A percentile compares a stretch with the other conserved stretches of the same genome.
phyloP scores from a whole-genome alignment of 2,329 filamentous ascomycete species.

The Byssoonygena ceratinophila region DNA sequence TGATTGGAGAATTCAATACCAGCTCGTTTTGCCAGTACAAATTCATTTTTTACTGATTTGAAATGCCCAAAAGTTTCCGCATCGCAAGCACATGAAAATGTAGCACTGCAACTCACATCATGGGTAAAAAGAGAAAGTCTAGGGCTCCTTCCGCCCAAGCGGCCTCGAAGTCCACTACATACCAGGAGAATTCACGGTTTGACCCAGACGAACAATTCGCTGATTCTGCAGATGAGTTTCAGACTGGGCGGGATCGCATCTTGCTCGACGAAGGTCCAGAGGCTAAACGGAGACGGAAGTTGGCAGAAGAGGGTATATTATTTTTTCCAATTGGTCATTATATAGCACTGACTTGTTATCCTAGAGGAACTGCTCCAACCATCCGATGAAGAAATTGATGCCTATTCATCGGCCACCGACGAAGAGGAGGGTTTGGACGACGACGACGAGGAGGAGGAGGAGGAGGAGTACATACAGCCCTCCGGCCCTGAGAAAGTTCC shows the following conservation, averaged over 20 bases:
- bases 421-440: constrained; percentile 36
- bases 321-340: background rate
- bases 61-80: background rate
- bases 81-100: background rate
- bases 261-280: constrained; percentile 70
- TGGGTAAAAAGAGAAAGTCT: constrained; percentile 59
- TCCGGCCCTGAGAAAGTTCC: constrained; percentile 17
- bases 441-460: constrained; percentile 30
- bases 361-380: constrained; percentile 48
- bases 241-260: constrained; percentile 74
- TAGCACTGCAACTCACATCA: constrained; percentile 19
- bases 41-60: background rate
- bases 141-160: constrained; percentile 43
- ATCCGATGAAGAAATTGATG: constrained; percentile 55
- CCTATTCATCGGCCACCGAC: constrained; percentile 36
- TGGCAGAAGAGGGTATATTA: constrained; percentile 51
- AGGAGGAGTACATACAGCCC: constrained; percentile 22
- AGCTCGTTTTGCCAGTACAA: background rate
- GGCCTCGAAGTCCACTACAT: constrained; percentile 24
- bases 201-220: constrained; percentile 61
- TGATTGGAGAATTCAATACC: background rate
- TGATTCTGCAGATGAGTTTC: constrained; percentile 89
- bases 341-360: constrained; percentile 16
- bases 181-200: constrained; percentile 28
- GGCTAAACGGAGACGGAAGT: constrained; percentile 63